Percentiles rank a stretch among this genome's conserved stretches.
Conservation (phyloP, 2,329 filamentous ascomycete genomes). For the Leptodontidium sp. region DNA sequence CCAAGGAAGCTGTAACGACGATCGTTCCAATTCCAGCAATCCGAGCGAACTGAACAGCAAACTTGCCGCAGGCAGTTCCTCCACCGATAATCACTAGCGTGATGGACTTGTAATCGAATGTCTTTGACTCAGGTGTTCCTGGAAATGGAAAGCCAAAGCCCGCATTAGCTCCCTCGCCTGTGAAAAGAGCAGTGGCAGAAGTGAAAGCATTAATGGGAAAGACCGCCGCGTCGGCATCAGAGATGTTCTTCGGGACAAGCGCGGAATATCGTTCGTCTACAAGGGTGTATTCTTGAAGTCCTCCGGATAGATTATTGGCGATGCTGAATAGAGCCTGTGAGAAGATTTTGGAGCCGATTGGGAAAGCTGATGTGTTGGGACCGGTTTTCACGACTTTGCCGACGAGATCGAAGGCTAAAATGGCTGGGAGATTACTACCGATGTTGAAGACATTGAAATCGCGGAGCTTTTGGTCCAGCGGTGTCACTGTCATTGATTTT, state of each 20-base stretch:
- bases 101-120: constrained; percentile 40
- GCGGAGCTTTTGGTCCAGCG: constrained; percentile 50
- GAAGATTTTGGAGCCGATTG: constrained; percentile 48
- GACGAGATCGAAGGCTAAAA: constrained; percentile 49
- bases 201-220: constrained; percentile 50
- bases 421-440: constrained; percentile 44
- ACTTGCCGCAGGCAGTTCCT: constrained; percentile 48
- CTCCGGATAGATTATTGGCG: constrained; percentile 31
- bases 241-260: constrained; percentile 48
- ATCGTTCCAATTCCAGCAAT: constrained; percentile 51
- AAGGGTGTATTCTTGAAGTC: constrained; percentile 51
- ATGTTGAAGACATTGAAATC: constrained; percentile 49
- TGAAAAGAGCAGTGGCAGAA: constrained; percentile 48
- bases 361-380: constrained; percentile 37
- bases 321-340: constrained; percentile 36
- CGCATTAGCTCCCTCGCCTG: constrained; percentile 21
- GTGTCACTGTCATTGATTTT: constrained; percentile 33
- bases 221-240: constrained; percentile 49
- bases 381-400: constrained; percentile 47
- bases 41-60: constrained; percentile 48
- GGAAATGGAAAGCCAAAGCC: constrained; percentile 44
- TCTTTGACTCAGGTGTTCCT: constrained; percentile 37
- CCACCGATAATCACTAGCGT: constrained; percentile 48
- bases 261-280: constrained; percentile 44
- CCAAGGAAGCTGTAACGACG: constrained; percentile 44